phyloP scores from a whole-genome alignment of 2,329 filamentous ascomycete genomes.

The Aureobasidium sp. region DNA sequence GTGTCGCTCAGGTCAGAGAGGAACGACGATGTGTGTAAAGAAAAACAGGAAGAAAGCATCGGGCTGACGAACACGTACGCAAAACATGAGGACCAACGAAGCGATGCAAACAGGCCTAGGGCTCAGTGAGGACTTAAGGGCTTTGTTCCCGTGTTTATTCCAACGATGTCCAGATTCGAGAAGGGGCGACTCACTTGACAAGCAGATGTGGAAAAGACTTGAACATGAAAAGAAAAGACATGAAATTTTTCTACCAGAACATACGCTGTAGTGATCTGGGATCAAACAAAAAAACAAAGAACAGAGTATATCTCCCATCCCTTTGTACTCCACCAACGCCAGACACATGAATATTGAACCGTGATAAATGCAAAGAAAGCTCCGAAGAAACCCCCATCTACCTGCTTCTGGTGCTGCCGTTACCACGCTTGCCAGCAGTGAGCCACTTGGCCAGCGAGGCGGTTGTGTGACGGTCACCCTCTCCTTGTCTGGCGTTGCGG shows the following conservation, averaged over 20 bases:
- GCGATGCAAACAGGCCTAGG: too few species aligned
- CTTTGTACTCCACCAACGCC: constrained; percentile 15
- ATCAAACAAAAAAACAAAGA: neutral
- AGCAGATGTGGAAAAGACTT: neutral
- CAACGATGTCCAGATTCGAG: too few species aligned
- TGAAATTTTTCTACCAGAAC: constrained; percentile 10
- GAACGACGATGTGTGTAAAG: too few species aligned
- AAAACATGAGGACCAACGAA: too few species aligned
- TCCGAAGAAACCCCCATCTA: constrained; percentile 16
- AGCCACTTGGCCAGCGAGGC: constrained; percentile 83
- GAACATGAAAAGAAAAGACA: neutral
- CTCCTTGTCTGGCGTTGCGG: constrained; percentile 91
- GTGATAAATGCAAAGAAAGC: constrained; percentile 3
- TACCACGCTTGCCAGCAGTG: constrained; percentile 86
- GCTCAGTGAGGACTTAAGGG: too few species aligned
- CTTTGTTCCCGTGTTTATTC: too few species aligned
- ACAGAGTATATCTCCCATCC: constrained; percentile 2
- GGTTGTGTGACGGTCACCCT: constrained; percentile 84
- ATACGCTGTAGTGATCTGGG: neutral
- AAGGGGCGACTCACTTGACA: neutral
- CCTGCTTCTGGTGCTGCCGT: constrained; percentile 72
- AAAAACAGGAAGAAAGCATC: too few species aligned
- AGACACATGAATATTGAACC: constrained; percentile 12
- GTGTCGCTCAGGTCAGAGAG: too few species aligned
- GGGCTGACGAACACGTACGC: too few species aligned